These are phyloP conservation scores for Yamadazyma kitorensis DNA, from an alignment of 805 yeast species.

Conservation along the genomic window DNA sequence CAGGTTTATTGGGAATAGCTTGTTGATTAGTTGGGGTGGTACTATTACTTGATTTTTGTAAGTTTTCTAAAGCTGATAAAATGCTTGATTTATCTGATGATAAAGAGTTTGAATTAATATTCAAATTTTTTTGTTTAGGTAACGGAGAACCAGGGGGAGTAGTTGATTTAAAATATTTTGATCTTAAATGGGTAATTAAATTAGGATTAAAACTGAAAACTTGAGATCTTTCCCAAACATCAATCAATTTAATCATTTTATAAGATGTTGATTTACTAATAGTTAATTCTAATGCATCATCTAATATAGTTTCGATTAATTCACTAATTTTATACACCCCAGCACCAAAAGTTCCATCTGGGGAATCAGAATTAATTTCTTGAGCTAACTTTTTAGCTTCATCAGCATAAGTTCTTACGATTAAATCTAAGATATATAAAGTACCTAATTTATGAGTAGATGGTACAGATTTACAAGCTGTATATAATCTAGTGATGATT, in stretches of 20 bases:
- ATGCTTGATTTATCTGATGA: constrained; percentile 53
- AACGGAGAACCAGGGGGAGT: constrained; percentile 72
- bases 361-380: constrained; percentile 46
- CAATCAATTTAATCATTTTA: constrained; percentile 79
- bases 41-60: constrained; percentile 45
- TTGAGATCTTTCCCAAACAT: constrained; percentile 86
- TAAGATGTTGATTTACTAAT: constrained; percentile 54
- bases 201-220: constrained; percentile 70
- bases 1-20: constrained; percentile 20
- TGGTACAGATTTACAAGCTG: constrained; percentile 70
- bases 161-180: constrained; percentile 57
- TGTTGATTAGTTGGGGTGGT: constrained; percentile 20
- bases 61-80: constrained; percentile 65
- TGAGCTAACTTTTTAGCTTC: constrained; percentile 60
- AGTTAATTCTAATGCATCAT: constrained; percentile 57
- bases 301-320: constrained; percentile 60
- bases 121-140: constrained; percentile 9
- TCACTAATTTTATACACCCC: constrained; percentile 66
- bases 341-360: constrained; percentile 70
- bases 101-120: constrained; percentile 1
- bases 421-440: constrained; percentile 87
- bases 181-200: constrained; percentile 52
- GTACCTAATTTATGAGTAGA: constrained; percentile 86
- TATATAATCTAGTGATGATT: constrained; percentile 55
- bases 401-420: constrained; percentile 81